Conservation (phyloP, 768 basidiomycete species). For the Leccinum boreale region DNA sequence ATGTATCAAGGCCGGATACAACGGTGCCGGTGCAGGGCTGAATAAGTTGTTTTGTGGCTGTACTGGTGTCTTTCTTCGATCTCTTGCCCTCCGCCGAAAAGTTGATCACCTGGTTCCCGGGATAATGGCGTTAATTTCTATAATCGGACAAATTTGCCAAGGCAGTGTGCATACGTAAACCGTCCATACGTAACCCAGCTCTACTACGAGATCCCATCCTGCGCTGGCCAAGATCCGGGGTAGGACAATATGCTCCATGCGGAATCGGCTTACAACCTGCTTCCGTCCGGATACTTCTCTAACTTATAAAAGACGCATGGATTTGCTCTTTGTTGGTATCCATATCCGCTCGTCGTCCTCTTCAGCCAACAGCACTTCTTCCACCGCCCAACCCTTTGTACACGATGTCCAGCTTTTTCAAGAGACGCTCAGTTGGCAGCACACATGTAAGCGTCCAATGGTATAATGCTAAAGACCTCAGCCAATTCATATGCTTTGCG, state of each 20-base stretch:
- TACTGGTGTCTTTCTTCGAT: not conserved
- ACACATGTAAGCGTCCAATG: constrained; percentile 13
- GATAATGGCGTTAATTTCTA: not conserved
- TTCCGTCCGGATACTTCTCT: not conserved
- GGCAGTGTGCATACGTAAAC: not conserved
- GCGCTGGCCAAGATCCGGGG: constrained; percentile 13
- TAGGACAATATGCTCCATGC: not conserved
- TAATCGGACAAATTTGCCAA: no score
- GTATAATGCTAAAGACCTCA: not conserved
- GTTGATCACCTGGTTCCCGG: not conserved
- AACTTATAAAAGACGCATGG: constrained; percentile 19
- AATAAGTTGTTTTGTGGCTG: not conserved
- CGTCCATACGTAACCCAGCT: not conserved
- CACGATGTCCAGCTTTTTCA: constrained; percentile 22
- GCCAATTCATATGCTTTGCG: not conserved
- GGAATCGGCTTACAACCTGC: not conserved
- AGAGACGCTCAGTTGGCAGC: constrained; percentile 21
- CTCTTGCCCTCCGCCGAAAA: not conserved
- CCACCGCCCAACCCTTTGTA: not conserved
- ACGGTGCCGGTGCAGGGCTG: not conserved
- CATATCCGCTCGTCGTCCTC: not conserved
- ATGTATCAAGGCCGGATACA: not conserved
- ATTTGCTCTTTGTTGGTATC: not conserved
- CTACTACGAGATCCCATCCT: constrained; percentile 10
- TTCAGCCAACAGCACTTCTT: not conserved